These are phyloP conservation scores for Prunus davidiana DNA, from an alignment of 306 rosid species.

Conservation along the genomic window DNA sequence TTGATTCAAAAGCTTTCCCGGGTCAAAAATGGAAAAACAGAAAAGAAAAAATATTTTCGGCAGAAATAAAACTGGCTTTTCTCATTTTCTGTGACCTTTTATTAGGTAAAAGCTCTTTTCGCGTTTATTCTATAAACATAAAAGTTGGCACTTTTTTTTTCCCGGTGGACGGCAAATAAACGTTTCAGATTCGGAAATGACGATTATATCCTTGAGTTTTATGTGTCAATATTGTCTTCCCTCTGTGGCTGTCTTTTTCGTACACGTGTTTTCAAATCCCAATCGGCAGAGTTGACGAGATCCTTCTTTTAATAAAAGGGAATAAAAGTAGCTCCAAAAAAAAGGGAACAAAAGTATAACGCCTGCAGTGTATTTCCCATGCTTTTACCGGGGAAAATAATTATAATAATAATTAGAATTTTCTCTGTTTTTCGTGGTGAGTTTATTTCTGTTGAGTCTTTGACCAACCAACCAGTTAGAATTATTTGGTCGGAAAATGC, in stretches of 20 bases:
- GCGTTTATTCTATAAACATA: background rate
- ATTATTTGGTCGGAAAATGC: background rate
- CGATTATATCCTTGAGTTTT: slow-evolving; percentile 14
- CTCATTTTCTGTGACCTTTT: background rate
- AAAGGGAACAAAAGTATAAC: too few species aligned
- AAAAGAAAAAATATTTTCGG: background rate
- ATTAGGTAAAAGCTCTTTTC: background rate
- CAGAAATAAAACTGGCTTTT: background rate
- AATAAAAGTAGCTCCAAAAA: background rate
- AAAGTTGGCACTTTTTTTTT: background rate
- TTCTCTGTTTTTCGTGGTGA: background rate
- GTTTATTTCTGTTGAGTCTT: background rate
- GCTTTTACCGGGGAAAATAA: background rate
- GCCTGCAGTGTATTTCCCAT: background rate
- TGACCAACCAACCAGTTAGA: background rate
- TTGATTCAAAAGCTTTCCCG: slow-evolving; percentile 19
- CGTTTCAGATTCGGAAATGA: background rate
- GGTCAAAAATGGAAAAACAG: slow-evolving; percentile 28
- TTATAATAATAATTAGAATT: too few species aligned
- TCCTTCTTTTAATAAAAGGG: background rate
- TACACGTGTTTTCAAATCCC: background rate
- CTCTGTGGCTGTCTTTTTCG: background rate
- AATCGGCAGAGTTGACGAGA: background rate
- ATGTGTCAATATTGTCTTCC: background rate
- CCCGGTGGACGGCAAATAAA: background rate